Evolutionary conservation across 257 asterid species (phyloP), one percentile per base, ranked within the genome.

Genomic region (Scutellaria minor): DNA sequence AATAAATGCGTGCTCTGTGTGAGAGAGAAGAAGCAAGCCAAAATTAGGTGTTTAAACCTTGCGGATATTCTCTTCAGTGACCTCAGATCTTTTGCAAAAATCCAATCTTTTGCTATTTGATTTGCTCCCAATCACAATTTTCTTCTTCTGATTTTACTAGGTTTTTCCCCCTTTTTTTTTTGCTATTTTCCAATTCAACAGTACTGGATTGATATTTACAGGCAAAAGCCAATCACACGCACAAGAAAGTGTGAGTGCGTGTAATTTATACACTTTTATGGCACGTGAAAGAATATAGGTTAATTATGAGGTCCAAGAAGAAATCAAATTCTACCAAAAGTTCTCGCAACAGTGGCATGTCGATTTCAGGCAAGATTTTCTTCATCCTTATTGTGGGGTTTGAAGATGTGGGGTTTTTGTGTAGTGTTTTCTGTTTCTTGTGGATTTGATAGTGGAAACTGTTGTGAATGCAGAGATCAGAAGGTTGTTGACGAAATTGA

Each of bases 351-450:
- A 64, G 81, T 42, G 64, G 78, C 78, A 37, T 66, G 68, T 47
- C 82, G 77, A 78, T 75, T 80, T 80, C 85, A 71, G 87, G 87
- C 74, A 69, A 73, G 79, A 54, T 64, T 48, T 70, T 47, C 44
- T 47, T 27, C 1, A 31, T 48, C 0, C 24, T 53, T 18, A 11
- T 31, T 58, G 12, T 47, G 47, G 53, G 12, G 12, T 58, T 46
- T 45, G 31, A 47, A 4, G 6, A 2, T 45, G 18, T 27, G 4
- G 35, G 40, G 61, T 7, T 45, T 9, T 9, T 45, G 2, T 11
- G 13, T 73, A 44, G 58, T 39, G 67, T 48, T 53, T 46, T 56
- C 14, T 71, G 40, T 9, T 15, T 55, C 12, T 18, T 60, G 0
- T 62, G 76, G 74, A 55, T 74, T 80, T 57, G 51, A 70, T 66